Conservation (phyloP, 495 filamentous ascomycete species). For the Trypethelium eluteriae region DNA sequence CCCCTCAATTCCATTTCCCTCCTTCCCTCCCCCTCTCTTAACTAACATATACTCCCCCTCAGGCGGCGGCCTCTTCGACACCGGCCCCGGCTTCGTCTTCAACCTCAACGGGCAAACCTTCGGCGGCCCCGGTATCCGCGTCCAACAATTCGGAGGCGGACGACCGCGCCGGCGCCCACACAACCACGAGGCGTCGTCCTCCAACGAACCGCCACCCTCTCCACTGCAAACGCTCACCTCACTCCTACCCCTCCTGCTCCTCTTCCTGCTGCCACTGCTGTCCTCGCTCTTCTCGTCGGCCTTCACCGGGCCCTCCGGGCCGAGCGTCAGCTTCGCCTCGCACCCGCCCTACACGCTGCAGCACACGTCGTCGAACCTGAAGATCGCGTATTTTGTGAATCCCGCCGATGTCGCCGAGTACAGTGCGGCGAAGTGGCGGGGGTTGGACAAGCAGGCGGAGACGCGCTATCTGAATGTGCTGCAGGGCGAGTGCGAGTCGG, state of each 20-base stretch:
- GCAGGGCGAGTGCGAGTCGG: slow-evolving; percentile 60
- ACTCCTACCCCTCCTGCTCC: slow-evolving; percentile 75
- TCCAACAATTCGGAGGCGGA: slow-evolving; percentile 50
- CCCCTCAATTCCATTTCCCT: too few relatives aligned
- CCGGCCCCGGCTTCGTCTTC: slow-evolving; percentile 81
- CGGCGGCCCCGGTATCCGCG: slow-evolving; percentile 39
- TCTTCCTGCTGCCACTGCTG: slow-evolving; percentile 82
- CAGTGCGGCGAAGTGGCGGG: slow-evolving; percentile 53
- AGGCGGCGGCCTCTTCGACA: slow-evolving; percentile 52
- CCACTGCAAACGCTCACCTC: slow-evolving; percentile 40
- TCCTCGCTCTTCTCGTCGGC: slow-evolving; percentile 65
- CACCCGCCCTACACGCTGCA: slow-evolving; percentile 64
- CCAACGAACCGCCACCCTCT: slow-evolving; percentile 17
- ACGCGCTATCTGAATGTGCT: slow-evolving; percentile 58
- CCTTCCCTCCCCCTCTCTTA: not conserved
- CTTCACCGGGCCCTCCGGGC: slow-evolving; percentile 49
- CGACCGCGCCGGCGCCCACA: slow-evolving; percentile 34
- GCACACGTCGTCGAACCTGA: slow-evolving; percentile 60
- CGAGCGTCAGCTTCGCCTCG: slow-evolving; percentile 62
- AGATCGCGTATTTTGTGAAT: slow-evolving; percentile 77
- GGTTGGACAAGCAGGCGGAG: slow-evolving; percentile 73
- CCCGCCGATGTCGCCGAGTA: slow-evolving; percentile 67
- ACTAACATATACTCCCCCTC: not conserved
- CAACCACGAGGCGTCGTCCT: slow-evolving; percentile 23
- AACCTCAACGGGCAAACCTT: slow-evolving; percentile 55